These are phyloP conservation scores for Neurospora hispaniola DNA, from an alignment of 495 filamentous ascomycete genomes.

Conservation along the genomic window DNA sequence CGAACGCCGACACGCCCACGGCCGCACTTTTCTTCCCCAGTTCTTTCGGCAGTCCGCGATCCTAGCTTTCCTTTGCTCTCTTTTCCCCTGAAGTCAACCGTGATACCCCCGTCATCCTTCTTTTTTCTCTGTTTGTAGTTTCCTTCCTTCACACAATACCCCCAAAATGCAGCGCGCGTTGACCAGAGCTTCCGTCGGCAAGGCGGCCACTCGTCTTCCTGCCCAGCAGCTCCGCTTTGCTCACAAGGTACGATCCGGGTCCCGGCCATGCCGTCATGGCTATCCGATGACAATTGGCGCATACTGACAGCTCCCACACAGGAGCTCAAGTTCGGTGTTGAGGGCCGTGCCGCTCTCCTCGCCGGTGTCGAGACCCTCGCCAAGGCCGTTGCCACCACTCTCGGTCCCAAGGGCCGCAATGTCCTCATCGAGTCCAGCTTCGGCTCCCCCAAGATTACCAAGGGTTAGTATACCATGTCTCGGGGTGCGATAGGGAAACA, in stretches of 20 bases:
- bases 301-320: slow-evolving; percentile 24
- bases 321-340: slow-evolving; percentile 98
- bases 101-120: slow-evolving; percentile 13
- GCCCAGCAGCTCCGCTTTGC: slow-evolving; percentile 81
- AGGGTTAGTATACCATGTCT: slow-evolving; percentile 50
- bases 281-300: slow-evolving; percentile 2
- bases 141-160: slow-evolving; percentile 7
- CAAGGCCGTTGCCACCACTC: slow-evolving; percentile 89
- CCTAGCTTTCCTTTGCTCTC: slow-evolving; percentile 3
- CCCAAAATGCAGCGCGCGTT: slow-evolving; percentile 38
- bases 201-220: slow-evolving; percentile 47
- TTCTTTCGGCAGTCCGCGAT: background rate
- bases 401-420: slow-evolving; percentile 96
- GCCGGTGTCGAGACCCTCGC: slow-evolving; percentile 94
- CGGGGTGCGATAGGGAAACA: background rate
- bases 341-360: slow-evolving; percentile 79
- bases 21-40: background rate
- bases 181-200: slow-evolving; percentile 50
- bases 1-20: background rate
- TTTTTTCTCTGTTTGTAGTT: slow-evolving; percentile 4
- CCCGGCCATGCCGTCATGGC: slow-evolving; percentile 1
- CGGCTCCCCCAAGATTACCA: slow-evolving; percentile 98
- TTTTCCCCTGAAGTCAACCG: slow-evolving; percentile 5
- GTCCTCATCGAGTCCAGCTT: slow-evolving; percentile 96
- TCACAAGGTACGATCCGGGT: slow-evolving; percentile 60